Conservation (phyloP, 352 stramenopile species). For the Phytophthora sp. region DNA sequence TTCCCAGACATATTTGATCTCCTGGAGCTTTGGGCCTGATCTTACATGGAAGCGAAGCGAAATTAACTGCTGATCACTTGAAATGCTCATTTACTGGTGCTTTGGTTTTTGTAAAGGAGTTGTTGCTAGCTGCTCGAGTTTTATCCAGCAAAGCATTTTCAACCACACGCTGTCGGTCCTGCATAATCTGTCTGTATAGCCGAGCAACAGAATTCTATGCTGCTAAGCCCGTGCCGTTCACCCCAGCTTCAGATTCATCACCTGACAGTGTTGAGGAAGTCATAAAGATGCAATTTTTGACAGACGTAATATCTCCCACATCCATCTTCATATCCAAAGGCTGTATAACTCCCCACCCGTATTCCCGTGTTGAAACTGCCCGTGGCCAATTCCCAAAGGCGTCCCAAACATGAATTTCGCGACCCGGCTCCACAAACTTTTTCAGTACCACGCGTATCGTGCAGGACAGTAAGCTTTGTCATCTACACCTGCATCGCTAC, state of each 20-base stretch:
- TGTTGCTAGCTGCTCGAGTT: neutral
- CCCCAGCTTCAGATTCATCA: too few relatives aligned
- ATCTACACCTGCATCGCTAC: conserved; percentile 1
- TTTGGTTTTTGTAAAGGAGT: too few relatives aligned
- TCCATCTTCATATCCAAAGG: conserved; percentile 7
- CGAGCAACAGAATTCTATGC: conserved; percentile 2
- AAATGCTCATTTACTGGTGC: too few relatives aligned
- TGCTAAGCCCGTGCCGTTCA: neutral
- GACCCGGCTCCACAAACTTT: conserved; percentile 17
- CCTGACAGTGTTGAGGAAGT: conserved; percentile 1
- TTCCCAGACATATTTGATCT: too few relatives aligned
- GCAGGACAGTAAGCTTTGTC: neutral
- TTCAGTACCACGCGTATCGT: conserved; percentile 19
- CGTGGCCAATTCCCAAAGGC: conserved; percentile 9
- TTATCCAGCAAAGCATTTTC: conserved; percentile 14
- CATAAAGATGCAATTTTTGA: conserved; percentile 23
- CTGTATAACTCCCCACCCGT: conserved; percentile 14
- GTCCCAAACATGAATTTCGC: conserved; percentile 25
- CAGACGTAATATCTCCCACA: neutral
- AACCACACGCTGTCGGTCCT: conserved; percentile 12
- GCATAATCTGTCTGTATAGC: conserved; percentile 13
- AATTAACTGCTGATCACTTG: too few relatives aligned
- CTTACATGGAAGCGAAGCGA: too few relatives aligned
- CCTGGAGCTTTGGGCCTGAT: too few relatives aligned
- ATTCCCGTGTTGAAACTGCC: conserved; percentile 14